Percentiles rank a stretch among this genome's conserved stretches.
Conservation (phyloP, 345 rosid genomes). For the Boechera retrofracta region DNA sequence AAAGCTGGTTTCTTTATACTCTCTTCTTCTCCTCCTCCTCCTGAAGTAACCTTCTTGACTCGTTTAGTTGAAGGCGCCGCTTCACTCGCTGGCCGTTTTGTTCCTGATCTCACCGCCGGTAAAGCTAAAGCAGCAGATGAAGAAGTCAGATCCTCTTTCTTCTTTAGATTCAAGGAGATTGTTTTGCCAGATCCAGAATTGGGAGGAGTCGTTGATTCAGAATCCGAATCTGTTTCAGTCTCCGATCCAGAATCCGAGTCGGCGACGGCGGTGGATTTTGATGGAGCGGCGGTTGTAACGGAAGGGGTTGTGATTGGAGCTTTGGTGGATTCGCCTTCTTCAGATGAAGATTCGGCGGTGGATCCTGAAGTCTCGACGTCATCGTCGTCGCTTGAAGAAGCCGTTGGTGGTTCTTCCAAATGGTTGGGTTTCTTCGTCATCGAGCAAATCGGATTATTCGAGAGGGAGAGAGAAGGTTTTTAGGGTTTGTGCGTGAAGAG, state of each 20-base stretch:
- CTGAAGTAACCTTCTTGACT: constrained; percentile 18
- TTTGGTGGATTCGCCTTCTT: constrained; percentile 2
- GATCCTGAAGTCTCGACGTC: constrained; percentile 30
- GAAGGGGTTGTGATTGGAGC: neutral
- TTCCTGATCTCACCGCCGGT: constrained; percentile 33
- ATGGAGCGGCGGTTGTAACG: constrained; percentile 4
- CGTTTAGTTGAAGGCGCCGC: constrained; percentile 18
- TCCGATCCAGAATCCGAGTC: constrained; percentile 41
- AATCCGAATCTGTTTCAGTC: constrained; percentile 48
- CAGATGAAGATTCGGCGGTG: constrained; percentile 25
- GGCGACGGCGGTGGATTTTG: constrained; percentile 21
- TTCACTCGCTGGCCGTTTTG: constrained; percentile 30
- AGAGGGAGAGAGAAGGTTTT: neutral
- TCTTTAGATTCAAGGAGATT: constrained; percentile 28
- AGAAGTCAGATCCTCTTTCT: neutral
- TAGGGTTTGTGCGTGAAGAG: constrained; percentile 31
- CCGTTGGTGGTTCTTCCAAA: constrained; percentile 44
- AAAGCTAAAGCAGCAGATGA: constrained; percentile 3
- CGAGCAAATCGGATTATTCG: neutral
- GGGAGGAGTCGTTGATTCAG: constrained; percentile 31
- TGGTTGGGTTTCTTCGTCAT: constrained; percentile 39
- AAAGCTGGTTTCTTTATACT: constrained; percentile 29
- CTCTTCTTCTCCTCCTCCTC: constrained; percentile 22
- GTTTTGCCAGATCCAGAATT: constrained; percentile 46
- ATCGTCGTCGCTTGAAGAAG: constrained; percentile 49